Conservation (phyloP, 1,284 basidiomycete species). For the Phellopilus nigrolimitatus region DNA sequence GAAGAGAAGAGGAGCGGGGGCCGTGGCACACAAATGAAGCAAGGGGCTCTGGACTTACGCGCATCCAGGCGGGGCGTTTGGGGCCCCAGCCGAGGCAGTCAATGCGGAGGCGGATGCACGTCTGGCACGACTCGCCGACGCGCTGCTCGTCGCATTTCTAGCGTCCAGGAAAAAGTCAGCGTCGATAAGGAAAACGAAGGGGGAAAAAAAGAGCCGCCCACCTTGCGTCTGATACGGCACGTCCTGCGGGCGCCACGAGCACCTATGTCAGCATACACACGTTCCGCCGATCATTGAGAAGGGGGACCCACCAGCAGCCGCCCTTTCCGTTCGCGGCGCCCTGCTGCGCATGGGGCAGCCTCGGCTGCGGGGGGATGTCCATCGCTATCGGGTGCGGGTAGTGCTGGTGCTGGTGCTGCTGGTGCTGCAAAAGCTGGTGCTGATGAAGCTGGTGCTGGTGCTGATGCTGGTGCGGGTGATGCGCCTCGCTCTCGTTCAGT, state of each 20-base stretch:
- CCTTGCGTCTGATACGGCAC: conserved; percentile 74
- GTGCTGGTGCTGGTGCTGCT: too few relatives aligned
- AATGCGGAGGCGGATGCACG: conserved; percentile 70
- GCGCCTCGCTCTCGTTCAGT: neutral
- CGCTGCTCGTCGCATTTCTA: conserved; percentile 83
- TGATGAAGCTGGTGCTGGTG: too few relatives aligned
- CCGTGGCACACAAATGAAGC: conserved; percentile 9
- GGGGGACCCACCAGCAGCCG: conserved; percentile 62
- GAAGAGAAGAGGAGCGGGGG: neutral
- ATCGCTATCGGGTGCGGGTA: too few relatives aligned
- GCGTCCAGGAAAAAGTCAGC: too few relatives aligned
- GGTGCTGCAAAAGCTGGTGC: too few relatives aligned
- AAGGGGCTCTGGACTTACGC: conserved; percentile 43
- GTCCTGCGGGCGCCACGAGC: conserved; percentile 47
- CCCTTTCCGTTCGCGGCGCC: conserved; percentile 57
- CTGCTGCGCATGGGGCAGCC: conserved; percentile 46
- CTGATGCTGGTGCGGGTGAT: too few relatives aligned
- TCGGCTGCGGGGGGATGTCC: neutral
- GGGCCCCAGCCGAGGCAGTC: conserved; percentile 78
- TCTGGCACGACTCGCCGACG: conserved; percentile 70
- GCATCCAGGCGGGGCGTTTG: conserved; percentile 78
- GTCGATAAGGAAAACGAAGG: conserved; percentile 17
- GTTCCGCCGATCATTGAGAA: conserved; percentile 20
- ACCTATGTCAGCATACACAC: conserved; percentile 8
- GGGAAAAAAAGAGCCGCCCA: conserved; percentile 31